Conservation (phyloP, 768 basidiomycete genomes). For the Gloeophyllum trabeum region DNA sequence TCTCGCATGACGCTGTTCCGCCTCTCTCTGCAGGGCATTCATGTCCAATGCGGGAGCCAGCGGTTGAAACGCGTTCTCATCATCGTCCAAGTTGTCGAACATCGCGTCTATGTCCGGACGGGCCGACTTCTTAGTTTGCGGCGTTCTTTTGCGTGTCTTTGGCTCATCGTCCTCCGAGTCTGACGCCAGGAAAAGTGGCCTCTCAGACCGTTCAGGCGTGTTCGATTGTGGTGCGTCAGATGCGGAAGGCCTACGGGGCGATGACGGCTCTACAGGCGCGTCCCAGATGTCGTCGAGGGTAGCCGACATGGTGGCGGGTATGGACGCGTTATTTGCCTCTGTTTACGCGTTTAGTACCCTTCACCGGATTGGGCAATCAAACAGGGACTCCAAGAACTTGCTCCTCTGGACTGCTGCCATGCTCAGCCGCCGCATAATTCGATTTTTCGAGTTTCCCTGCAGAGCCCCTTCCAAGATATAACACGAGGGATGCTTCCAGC, state of each 20-base stretch:
- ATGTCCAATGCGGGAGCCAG: conserved; percentile 43
- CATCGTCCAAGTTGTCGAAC: conserved; percentile 20
- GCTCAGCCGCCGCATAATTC: too few species aligned
- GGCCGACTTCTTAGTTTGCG: background rate
- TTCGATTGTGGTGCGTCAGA: conserved; percentile 10
- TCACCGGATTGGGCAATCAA: background rate
- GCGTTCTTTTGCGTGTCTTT: background rate
- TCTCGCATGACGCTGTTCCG: conserved; percentile 35
- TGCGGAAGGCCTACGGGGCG: conserved; percentile 6
- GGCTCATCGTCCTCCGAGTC: conserved; percentile 41
- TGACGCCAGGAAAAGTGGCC: conserved; percentile 42
- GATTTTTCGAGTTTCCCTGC: too few species aligned
- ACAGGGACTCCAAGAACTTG: too few species aligned
- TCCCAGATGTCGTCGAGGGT: conserved; percentile 54
- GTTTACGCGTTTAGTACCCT: conserved; percentile 1
- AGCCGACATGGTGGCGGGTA: conserved; percentile 8
- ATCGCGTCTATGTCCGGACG: conserved; percentile 21
- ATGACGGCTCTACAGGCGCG: conserved; percentile 26
- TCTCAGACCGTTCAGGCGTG: conserved; percentile 13
- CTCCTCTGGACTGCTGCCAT: too few species aligned
- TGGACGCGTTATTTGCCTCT: conserved; percentile 13
- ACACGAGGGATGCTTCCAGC: too few species aligned
- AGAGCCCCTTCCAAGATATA: too few species aligned
- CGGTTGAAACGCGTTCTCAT: conserved; percentile 24
- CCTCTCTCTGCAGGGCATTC: conserved; percentile 40